Evolutionary conservation across 176 grass and related monocot species (phyloP).

Genomic region (Areca catechu): DNA sequence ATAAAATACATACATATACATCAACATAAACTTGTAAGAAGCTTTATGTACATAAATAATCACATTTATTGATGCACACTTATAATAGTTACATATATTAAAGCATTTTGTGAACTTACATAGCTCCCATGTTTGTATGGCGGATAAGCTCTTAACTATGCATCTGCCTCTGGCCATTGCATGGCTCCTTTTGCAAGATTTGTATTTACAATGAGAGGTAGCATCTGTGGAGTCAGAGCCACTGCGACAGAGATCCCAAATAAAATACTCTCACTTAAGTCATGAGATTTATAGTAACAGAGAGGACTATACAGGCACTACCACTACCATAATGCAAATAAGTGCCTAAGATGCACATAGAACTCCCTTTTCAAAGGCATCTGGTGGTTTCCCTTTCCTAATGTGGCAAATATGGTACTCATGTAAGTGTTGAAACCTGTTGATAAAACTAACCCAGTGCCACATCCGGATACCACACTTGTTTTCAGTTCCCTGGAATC

Average conservation of each 20-base stretch:
- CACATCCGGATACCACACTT: conserved; percentile 28
- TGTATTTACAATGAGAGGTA: conserved; percentile 40
- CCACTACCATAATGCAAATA: conserved; percentile 30
- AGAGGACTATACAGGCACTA: conserved; percentile 16
- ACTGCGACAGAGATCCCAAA: conserved; percentile 33
- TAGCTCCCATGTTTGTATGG: conserved; percentile 43
- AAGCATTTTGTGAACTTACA: conserved; percentile 20
- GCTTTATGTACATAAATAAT: no score
- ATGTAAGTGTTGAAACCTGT: conserved; percentile 31
- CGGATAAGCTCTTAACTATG: conserved; percentile 33
- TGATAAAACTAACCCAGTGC: conserved; percentile 33
- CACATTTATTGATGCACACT: no score
- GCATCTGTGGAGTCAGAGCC: conserved; percentile 38
- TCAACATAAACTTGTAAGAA: no score
- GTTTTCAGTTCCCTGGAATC: conserved; percentile 36
- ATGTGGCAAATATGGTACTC: conserved; percentile 31
- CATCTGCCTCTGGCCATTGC: conserved; percentile 33
- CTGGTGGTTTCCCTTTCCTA: conserved; percentile 18
- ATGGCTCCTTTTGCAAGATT: conserved; percentile 34
- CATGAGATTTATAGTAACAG: conserved; percentile 24
- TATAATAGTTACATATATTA: no score
- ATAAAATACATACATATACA: no score
- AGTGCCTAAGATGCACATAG: conserved; percentile 27
- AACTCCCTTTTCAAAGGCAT: conserved; percentile 27
- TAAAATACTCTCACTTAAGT: conserved; percentile 27